Evolutionary conservation across 495 filamentous ascomycete species (phyloP).

Genomic region (Aspergillus olivimuriae): DNA sequence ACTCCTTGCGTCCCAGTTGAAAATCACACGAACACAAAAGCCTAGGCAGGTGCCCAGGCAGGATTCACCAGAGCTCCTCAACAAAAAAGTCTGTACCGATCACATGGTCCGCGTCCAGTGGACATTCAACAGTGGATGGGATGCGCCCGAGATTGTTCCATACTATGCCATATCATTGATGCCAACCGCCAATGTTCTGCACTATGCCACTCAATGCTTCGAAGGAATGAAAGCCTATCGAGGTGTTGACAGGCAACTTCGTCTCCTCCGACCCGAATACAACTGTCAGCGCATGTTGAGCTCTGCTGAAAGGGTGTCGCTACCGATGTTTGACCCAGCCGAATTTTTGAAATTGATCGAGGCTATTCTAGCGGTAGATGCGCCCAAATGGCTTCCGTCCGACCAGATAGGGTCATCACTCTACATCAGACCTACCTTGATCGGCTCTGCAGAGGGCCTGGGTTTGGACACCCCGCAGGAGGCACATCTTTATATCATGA

Average conservation of each 20-base stretch:
- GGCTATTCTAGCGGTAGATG: neutral
- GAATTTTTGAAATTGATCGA: neutral
- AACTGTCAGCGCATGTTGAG: neutral
- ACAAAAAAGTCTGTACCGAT: neutral
- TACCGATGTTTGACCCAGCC: neutral
- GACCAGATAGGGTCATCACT: neutral
- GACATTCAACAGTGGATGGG: constrained; percentile 2
- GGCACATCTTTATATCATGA: neutral
- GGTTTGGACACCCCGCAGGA: neutral
- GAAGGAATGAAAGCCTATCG: constrained; percentile 3
- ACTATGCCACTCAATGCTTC: constrained; percentile 2
- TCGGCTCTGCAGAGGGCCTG: neutral
- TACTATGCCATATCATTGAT: neutral
- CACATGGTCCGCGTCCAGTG: constrained; percentile 4
- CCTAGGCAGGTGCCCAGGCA: neutral
- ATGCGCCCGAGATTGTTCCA: constrained; percentile 1
- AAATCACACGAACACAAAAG: neutral
- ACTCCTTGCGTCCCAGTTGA: neutral
- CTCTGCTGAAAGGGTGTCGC: neutral
- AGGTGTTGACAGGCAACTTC: neutral
- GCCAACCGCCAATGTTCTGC: constrained; percentile 2
- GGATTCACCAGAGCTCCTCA: neutral
- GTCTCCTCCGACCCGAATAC: neutral
- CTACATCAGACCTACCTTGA: neutral
- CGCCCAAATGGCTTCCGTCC: neutral